Conservation (phyloP, 768 basidiomycete species). For the Tulasnella sp. region DNA sequence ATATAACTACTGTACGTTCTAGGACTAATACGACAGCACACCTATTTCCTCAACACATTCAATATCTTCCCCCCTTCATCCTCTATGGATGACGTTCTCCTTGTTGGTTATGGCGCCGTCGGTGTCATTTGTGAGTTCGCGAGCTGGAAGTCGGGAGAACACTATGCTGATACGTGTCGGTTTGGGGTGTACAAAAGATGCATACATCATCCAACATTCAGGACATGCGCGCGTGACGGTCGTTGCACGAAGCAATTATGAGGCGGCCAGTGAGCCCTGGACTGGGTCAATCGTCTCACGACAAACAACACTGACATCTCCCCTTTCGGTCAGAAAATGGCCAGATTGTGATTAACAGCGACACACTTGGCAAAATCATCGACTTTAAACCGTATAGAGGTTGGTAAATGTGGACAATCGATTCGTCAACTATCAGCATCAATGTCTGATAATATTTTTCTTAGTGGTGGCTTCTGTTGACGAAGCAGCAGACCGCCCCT, state of each 20-base stretch:
- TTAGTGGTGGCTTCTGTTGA: slow-evolving; percentile 48
- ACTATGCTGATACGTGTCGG: too few species aligned
- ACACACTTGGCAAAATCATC: slow-evolving; percentile 47
- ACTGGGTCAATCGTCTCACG: neutral
- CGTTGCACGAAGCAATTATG: slow-evolving; percentile 62
- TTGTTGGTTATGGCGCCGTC: slow-evolving; percentile 43
- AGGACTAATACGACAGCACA: too few species aligned
- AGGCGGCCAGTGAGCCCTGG: slow-evolving; percentile 38
- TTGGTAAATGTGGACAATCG: slow-evolving; percentile 23
- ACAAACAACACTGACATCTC: too few species aligned
- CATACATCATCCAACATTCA: slow-evolving; percentile 45
- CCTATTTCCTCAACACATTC: too few species aligned
- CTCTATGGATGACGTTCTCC: slow-evolving; percentile 4
- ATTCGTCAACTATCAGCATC: too few species aligned
- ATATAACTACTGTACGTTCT: too few species aligned
- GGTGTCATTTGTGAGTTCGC: slow-evolving; percentile 47
- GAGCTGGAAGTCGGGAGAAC: too few species aligned
- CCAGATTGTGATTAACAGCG: slow-evolving; percentile 41
- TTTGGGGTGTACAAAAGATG: slow-evolving; percentile 37
- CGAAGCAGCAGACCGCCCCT: slow-evolving; percentile 50
- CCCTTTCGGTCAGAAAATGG: neutral
- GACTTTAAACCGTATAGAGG: slow-evolving; percentile 57
- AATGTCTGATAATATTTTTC: too few species aligned
- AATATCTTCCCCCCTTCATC: too few species aligned
- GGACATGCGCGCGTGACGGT: slow-evolving; percentile 55